phyloP scores from a whole-genome alignment of 2,329 filamentous ascomycete genomes.

The Neocatenulostroma microsporum region DNA sequence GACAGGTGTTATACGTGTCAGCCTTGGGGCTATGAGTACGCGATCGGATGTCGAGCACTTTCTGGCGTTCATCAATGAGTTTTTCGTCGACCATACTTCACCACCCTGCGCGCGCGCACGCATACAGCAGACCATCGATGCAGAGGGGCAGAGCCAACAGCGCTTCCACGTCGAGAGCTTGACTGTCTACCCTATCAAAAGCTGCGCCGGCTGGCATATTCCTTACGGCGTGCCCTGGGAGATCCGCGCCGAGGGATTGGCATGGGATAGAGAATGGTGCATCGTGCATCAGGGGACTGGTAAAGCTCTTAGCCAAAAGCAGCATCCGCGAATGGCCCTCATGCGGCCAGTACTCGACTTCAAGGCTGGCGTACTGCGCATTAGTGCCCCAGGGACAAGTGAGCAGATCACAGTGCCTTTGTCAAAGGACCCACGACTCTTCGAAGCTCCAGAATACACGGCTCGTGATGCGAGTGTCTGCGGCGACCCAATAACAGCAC shows the following conservation, averaged over 20 bases:
- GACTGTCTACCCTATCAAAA: slow-evolving; percentile 84
- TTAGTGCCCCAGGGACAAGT: slow-evolving; percentile 38
- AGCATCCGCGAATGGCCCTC: slow-evolving; percentile 78
- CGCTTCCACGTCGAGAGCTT: slow-evolving; percentile 40
- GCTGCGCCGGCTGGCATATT: slow-evolving; percentile 72
- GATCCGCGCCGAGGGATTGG: slow-evolving; percentile 70
- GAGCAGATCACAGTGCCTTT: slow-evolving; percentile 48
- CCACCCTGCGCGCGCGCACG: too few species aligned
- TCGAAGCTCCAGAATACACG: slow-evolving; percentile 32
- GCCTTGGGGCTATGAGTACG: slow-evolving; percentile 85
- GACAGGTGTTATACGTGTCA: slow-evolving; percentile 77
- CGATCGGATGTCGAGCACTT: slow-evolving; percentile 62
- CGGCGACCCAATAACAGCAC: slow-evolving; percentile 65
- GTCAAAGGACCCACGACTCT: slow-evolving; percentile 57
- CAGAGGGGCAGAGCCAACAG: slow-evolving; percentile 1
- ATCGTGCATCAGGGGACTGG: slow-evolving; percentile 80
- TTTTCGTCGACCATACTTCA: slow-evolving; percentile 30
- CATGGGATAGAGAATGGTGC: slow-evolving; percentile 97
- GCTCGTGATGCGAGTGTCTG: slow-evolving; percentile 61
- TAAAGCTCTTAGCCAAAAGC: slow-evolving; percentile 79
- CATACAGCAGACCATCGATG: not conserved
- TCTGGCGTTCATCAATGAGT: slow-evolving; percentile 35
- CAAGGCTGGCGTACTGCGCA: slow-evolving; percentile 53
- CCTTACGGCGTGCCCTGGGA: slow-evolving; percentile 62
- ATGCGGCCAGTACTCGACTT: slow-evolving; percentile 70